Percentiles rank a stretch among this genome's conserved stretches.
Evolutionary conservation across 2,329 filamentous ascomycete species (phyloP).

Genomic region (Celoporthe dispersa): DNA sequence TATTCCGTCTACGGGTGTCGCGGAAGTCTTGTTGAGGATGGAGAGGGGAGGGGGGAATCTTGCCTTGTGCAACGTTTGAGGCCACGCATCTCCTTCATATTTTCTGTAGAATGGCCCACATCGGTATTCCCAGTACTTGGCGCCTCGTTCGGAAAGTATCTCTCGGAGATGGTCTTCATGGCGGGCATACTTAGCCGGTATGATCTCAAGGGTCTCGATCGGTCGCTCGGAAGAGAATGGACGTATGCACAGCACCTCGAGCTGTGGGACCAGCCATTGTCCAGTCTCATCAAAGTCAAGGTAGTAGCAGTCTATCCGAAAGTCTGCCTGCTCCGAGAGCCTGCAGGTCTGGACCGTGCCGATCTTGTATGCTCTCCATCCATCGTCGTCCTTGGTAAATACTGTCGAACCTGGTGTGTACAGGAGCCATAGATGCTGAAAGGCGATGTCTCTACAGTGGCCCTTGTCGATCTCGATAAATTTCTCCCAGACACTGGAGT

Average conservation of each 20-base stretch:
- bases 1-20: background rate
- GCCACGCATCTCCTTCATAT: background rate
- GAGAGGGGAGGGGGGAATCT: background rate
- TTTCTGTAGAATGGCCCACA: background rate
- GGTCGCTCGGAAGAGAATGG: background rate
- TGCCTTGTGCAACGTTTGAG: background rate
- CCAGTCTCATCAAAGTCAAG: background rate
- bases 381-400: background rate
- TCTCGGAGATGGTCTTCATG: background rate
- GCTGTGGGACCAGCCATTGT: background rate
- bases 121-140: background rate
- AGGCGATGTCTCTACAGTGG: background rate
- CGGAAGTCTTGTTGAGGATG: background rate
- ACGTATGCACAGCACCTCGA: background rate
- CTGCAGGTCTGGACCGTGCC: background rate
- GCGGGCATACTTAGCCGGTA: background rate
- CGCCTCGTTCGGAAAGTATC: background rate
- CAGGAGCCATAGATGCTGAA: background rate
- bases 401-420: background rate
- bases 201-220: background rate
- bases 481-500: background rate
- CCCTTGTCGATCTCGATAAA: background rate
- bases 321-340: background rate
- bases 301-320: background rate
- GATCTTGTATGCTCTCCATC: conserved; percentile 3